Base-by-base conservation (phyloP, 2,329 filamentous ascomycete species). In the Shiraia sp. region DNA sequence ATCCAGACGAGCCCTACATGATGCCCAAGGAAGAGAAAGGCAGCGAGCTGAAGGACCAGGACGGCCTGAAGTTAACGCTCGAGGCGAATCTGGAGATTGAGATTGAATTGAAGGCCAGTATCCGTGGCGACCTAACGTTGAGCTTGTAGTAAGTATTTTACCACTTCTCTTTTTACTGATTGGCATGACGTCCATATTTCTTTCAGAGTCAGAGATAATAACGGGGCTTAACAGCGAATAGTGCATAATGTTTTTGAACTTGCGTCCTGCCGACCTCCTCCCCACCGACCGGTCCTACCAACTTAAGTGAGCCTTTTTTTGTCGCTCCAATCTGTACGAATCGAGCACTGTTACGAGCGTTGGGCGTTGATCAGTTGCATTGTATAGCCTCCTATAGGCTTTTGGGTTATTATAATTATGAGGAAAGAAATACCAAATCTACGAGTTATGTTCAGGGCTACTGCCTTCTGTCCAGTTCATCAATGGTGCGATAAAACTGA, bases 21-120 rank as follows among this genome's bases (percentile, higher is more conserved):
- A 55, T 63, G 15, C 60, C 70, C 56, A 53, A 55, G 63, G 69
- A 57, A 75, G 77, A 59, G 75, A 71, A 36, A 61, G 41, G 53
- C 27, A 73, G 69, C 38, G 55, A 58, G 6, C 52, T 77, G 38
- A 74, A 77, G 34, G 76, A 81, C 35, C 72, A 80, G 45, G 85
- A 90, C 59, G 86, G 87, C 27, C 69, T 90, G 63, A 84, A 84
- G 66, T 70, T 91, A 63, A 80, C 84, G 26, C 73, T 93, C 15
- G 88, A 91, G 63, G 73, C 90, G 40, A 90, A 91, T 69, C 75
- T 93, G 42, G 88, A 93, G 54, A 79, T 93, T 35, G 88, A 93
- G 69, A 88, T 93, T 48, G 86, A 90, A 59, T 78, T 93, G 47
- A 93, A 93, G 77, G 88, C 88, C 14, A 85, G 86, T 69, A 90